A percentile compares a stretch with the other conserved stretches of the same genome.
Conservation (phyloP, 306 rosid genomes). For the Cicer arietinum region DNA sequence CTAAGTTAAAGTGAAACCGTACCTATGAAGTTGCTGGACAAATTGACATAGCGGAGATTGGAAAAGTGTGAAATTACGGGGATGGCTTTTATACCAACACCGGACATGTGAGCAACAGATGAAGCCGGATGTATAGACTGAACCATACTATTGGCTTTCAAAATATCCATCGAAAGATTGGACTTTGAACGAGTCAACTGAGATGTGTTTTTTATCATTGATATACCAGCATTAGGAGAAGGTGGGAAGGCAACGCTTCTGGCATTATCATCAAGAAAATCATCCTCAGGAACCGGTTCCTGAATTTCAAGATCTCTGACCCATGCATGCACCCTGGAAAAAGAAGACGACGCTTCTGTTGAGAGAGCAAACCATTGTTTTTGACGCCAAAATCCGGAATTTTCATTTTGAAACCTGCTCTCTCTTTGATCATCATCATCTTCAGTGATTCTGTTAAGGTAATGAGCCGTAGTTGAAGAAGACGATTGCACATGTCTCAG, state of each 20-base stretch:
- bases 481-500: slow-evolving; percentile 57
- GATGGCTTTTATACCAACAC: slow-evolving; percentile 69
- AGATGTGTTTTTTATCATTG: slow-evolving; percentile 52
- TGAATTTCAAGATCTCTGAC: slow-evolving; percentile 65
- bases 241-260: slow-evolving; percentile 56
- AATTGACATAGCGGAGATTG: slow-evolving; percentile 72
- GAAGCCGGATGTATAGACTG: slow-evolving; percentile 75
- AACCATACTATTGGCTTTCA: slow-evolving; percentile 67
- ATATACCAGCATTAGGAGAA: slow-evolving; percentile 53
- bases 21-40: slow-evolving; percentile 90
- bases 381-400: slow-evolving; percentile 62
- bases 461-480: slow-evolving; percentile 49
- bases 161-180: slow-evolving; percentile 65
- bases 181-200: slow-evolving; percentile 43
- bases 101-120: slow-evolving; percentile 73
- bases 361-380: slow-evolving; percentile 85
- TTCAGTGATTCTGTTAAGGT: slow-evolving; percentile 34
- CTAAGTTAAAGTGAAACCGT: too few species aligned
- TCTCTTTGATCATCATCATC: slow-evolving; percentile 46
- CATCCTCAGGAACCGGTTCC: slow-evolving; percentile 43
- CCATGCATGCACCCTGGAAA: slow-evolving; percentile 84
- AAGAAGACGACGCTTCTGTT: slow-evolving; percentile 62
- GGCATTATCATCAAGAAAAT: slow-evolving; percentile 41
- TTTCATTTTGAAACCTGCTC: slow-evolving; percentile 50
- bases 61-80: slow-evolving; percentile 74